These are phyloP conservation scores for Metschnikowia rubicola DNA, from an alignment of 805 yeast genomes.

Conservation along the genomic window DNA sequence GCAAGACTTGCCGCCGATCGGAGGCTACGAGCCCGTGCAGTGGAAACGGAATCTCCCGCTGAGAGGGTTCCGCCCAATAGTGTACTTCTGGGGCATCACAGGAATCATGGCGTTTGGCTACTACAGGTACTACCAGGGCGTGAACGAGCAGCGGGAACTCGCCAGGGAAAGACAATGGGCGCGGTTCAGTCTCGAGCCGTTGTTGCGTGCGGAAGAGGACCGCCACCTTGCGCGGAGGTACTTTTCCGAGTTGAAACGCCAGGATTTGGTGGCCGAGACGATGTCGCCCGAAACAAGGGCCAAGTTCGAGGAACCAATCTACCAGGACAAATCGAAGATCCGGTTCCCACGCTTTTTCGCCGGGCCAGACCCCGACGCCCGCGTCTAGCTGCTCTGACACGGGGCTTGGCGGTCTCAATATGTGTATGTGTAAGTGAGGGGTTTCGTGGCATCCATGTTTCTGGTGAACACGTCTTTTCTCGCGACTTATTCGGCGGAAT, in stretches of 20 bases:
- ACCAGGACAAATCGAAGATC: slow-evolving; percentile 42
- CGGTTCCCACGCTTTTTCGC: slow-evolving; percentile 43
- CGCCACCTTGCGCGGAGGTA: slow-evolving; percentile 73
- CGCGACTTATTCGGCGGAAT: too few species aligned
- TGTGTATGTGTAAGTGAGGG: too few species aligned
- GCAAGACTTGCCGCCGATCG: slow-evolving; percentile 86
- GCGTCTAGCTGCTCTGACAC: slow-evolving; percentile 3
- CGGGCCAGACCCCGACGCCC: slow-evolving; percentile 35
- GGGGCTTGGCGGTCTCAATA: too few species aligned
- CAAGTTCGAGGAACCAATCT: slow-evolving; percentile 41
- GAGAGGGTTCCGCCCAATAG: slow-evolving; percentile 76
- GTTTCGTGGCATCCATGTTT: too few species aligned
- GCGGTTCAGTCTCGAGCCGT: slow-evolving; percentile 66
- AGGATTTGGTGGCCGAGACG: slow-evolving; percentile 46
- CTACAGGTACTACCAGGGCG: slow-evolving; percentile 61
- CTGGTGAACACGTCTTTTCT: too few species aligned
- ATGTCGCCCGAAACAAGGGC: slow-evolving; percentile 38
- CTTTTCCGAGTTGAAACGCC: slow-evolving; percentile 62
- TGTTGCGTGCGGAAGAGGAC: slow-evolving; percentile 78
- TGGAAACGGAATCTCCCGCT: slow-evolving; percentile 87
- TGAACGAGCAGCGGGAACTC: slow-evolving; percentile 72
- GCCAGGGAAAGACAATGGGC: slow-evolving; percentile 76
- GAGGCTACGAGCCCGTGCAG: slow-evolving; percentile 82
- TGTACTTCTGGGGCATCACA: slow-evolving; percentile 63
- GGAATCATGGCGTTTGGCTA: slow-evolving; percentile 71